Conservation (phyloP, 495 filamentous ascomycete species). For the Xylaria grammica region DNA sequence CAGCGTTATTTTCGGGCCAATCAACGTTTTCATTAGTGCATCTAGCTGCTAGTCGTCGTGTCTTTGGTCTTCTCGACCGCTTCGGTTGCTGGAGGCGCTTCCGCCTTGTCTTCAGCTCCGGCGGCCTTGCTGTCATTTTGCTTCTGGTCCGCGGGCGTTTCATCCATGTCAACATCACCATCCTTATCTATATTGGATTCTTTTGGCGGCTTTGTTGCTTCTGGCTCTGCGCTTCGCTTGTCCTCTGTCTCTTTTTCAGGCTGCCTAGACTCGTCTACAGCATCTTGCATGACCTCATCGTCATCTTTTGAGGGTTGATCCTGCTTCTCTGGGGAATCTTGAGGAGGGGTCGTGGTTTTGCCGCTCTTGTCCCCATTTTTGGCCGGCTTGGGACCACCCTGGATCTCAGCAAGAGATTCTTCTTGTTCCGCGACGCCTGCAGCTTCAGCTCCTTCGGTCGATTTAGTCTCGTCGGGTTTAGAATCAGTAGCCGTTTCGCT, state of each 20-base stretch:
- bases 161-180: slow-evolving; percentile 38
- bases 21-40: too few relatives aligned
- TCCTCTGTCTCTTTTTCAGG: slow-evolving; percentile 26
- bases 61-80: slow-evolving; percentile 7
- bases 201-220: slow-evolving; percentile 14
- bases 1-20: too few relatives aligned
- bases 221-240: slow-evolving; percentile 14
- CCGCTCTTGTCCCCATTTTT: slow-evolving; percentile 32
- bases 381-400: slow-evolving; percentile 25
- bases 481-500: slow-evolving; percentile 30
- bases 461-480: slow-evolving; percentile 47
- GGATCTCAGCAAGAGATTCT: slow-evolving; percentile 21
- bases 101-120: slow-evolving; percentile 27
- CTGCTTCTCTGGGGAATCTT: slow-evolving; percentile 15
- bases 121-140: slow-evolving; percentile 13
- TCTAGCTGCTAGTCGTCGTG: slow-evolving; percentile 7
- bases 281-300: slow-evolving; percentile 43
- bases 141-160: slow-evolving; percentile 19
- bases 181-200: slow-evolving; percentile 29
- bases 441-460: slow-evolving; percentile 31
- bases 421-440: slow-evolving; percentile 36
- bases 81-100: slow-evolving; percentile 12
- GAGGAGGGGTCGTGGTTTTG: slow-evolving; percentile 22
- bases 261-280: slow-evolving; percentile 14
- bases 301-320: slow-evolving; percentile 29